Base-by-base conservation (phyloP, 306 rosid species). In the Ormosia emarginata region DNA sequence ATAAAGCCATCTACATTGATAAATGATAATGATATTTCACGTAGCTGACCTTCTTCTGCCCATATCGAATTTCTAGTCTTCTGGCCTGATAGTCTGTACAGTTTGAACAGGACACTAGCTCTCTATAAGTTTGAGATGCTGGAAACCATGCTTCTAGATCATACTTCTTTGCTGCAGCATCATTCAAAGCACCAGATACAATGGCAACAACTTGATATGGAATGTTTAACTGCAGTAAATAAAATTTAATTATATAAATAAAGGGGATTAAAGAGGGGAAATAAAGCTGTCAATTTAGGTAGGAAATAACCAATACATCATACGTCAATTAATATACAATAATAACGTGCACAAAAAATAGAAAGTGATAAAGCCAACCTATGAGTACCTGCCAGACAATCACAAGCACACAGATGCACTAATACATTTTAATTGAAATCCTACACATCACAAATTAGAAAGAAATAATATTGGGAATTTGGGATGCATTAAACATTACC, bases 71-170 rank as follows among this genome's bases (percentile, higher is more conserved):
- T 83, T 96, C 98, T 82, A 96, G 84, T 76, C 79, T 92, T 81
- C 99, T 91, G 80, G 99, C 73, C 75, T 93, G 99, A 76, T 96
- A 96, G 78, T 96, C 99, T 4, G 98, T 96, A 80, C 99, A 96
- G 85, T 96, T 96, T 14, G 99, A 96, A 80, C 99, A 92, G 32
- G 99, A 96, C 56, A 96, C 99, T 5, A 93, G 84, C 82, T 96
- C 98, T 77, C 98, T 90, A 85, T 93, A 92, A 9, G 94, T 77
- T 85, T 89, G 90, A 71, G 99, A 93, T 50, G 99, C 80, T 33
- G 99, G 99, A 81, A 96, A 96, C 99, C 99, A 96, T 76, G 83
- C 98, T 85, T 93, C 99, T 72, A 96, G 83, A 78, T 96, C 99
- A 85, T 87, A 92, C 84, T 96, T 96, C 94, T 96, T 96, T 43